Conservation (phyloP, 2,329 filamentous ascomycete genomes). For the Fusarium mundagurra region DNA sequence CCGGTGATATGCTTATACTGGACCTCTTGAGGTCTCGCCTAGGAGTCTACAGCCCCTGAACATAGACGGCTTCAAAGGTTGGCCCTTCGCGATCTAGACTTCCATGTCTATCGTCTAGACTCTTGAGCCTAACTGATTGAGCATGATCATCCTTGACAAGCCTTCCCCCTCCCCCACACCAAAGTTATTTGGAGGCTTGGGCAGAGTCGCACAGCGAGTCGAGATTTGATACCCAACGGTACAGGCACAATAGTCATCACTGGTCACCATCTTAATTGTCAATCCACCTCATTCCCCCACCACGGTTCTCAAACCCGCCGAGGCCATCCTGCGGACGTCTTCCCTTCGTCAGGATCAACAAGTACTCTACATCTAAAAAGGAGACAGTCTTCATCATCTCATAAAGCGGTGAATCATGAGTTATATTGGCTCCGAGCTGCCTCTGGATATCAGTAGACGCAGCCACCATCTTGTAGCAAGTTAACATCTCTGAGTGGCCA, state of each 20-base stretch:
- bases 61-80: not conserved
- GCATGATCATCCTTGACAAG: not conserved
- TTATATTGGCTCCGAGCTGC: not conserved
- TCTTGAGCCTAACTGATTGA: not conserved
- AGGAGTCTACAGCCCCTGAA: not conserved
- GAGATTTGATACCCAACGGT: not conserved
- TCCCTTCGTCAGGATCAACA: not conserved
- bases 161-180: not conserved
- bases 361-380: not conserved
- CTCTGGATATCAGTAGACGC: not conserved
- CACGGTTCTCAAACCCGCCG: not conserved
- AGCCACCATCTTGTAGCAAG: not conserved
- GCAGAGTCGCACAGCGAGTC: not conserved
- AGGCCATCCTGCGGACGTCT: not conserved
- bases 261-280: not conserved
- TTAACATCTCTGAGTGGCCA: not conserved
- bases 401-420: not conserved
- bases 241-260: not conserved
- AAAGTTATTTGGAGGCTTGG: not conserved
- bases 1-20: not conserved
- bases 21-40: not conserved
- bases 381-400: not conserved
- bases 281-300: not conserved
- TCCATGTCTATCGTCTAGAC: not conserved
- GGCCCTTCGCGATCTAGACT: not conserved